Evolutionary conservation across 495 filamentous ascomycete species (phyloP).

Genomic region (Lasiosphaeria hispida): DNA sequence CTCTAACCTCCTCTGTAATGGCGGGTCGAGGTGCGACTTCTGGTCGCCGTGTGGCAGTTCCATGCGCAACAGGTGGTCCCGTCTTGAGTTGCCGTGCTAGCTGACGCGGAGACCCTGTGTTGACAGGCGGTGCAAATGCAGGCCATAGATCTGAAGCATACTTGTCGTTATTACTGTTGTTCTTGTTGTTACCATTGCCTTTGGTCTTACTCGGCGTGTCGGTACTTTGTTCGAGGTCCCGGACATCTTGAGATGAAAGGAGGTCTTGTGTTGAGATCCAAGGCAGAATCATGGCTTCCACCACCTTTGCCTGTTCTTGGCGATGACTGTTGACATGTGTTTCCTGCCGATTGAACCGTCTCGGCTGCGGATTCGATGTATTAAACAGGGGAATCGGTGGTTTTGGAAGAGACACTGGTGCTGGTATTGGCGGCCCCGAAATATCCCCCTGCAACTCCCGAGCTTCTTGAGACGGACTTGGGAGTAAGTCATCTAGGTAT

Average conservation of each 20-base stretch:
- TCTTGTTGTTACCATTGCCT: neutral
- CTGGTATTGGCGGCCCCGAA: neutral
- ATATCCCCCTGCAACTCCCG: slow-evolving; percentile 39
- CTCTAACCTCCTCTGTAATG: no score
- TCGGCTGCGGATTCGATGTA: neutral
- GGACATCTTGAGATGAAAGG: slow-evolving; percentile 48
- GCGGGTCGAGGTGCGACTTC: no score
- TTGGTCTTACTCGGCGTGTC: slow-evolving; percentile 15
- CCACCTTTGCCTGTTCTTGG: neutral
- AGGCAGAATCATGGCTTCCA: slow-evolving; percentile 9
- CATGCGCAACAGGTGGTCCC: no score
- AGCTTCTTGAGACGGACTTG: slow-evolving; percentile 45
- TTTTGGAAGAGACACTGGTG: neutral
- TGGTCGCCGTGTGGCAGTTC: no score
- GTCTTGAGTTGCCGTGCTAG: no score
- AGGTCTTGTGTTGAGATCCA: slow-evolving; percentile 48
- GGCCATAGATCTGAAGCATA: neutral
- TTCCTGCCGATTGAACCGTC: neutral
- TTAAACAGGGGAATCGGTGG: neutral
- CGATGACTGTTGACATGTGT: neutral
- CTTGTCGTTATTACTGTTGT: no score
- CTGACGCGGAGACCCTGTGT: no score
- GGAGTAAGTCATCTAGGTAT: slow-evolving; percentile 50
- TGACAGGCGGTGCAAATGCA: neutral
- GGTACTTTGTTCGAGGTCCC: slow-evolving; percentile 38